phyloP scores from a whole-genome alignment of 768 basidiomycete species.

The Lentinula edodes region DNA sequence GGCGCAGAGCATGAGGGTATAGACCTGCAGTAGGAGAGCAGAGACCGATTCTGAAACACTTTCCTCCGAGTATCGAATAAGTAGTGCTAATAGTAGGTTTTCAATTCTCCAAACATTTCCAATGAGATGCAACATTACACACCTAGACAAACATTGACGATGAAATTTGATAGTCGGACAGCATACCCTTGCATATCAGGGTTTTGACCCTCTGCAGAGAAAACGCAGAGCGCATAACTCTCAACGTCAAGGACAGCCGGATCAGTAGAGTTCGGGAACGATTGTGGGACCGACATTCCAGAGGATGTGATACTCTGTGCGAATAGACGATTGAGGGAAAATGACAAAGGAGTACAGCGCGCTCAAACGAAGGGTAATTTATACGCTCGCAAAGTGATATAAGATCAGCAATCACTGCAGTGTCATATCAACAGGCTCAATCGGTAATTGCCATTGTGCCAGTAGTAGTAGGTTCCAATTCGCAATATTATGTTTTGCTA shows the following conservation, averaged over 20 bases:
- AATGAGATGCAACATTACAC: not conserved
- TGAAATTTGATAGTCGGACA: slow-evolving; percentile 7
- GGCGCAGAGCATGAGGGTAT: slow-evolving; percentile 2
- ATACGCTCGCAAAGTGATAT: not conserved
- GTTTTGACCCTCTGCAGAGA: not conserved
- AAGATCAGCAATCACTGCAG: not conserved
- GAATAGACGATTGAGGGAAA: not conserved
- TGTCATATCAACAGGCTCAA: too few relatives aligned
- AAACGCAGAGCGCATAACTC: slow-evolving; percentile 1
- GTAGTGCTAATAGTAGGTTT: not conserved
- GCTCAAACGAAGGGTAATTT: not conserved
- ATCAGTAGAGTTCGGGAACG: not conserved
- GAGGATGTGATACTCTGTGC: not conserved
- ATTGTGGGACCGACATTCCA: not conserved
- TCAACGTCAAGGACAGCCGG: not conserved
- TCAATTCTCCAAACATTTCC: not conserved
- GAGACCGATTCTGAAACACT: slow-evolving; percentile 2
- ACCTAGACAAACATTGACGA: slow-evolving; percentile 9
- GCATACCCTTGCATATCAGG: slow-evolving; percentile 10
- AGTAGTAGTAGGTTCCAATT: too few relatives aligned
- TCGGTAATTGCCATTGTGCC: too few relatives aligned
- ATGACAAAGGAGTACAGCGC: not conserved
- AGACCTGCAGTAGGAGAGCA: slow-evolving; percentile 6
- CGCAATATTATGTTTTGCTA: too few relatives aligned
- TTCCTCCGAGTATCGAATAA: slow-evolving; percentile 7